Evolutionary conservation across 1,139 yeast species (phyloP).

Genomic region (Scheffersomyces insectosa): DNA sequence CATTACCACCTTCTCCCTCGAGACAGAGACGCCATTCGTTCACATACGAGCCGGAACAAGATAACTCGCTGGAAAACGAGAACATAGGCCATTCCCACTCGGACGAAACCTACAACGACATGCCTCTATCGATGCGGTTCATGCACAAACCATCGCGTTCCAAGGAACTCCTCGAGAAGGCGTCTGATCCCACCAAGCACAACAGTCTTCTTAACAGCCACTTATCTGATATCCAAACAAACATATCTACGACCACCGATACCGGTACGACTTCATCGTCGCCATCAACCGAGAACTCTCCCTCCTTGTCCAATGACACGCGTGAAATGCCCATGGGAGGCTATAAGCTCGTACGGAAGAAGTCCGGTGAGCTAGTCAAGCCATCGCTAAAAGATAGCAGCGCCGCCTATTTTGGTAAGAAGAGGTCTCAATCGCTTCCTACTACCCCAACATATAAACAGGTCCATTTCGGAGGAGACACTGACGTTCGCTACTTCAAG

Average conservation of each 20-base stretch:
- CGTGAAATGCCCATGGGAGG: slow-evolving; percentile 3
- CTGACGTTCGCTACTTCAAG: slow-evolving; percentile 70
- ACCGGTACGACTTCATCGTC: slow-evolving; percentile 1
- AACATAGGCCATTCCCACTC: not conserved
- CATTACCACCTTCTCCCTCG: not conserved
- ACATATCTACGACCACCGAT: not conserved
- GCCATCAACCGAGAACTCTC: slow-evolving; percentile 1
- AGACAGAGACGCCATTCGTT: slow-evolving; percentile 4
- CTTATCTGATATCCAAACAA: slow-evolving; percentile 1
- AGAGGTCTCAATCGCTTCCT: slow-evolving; percentile 64
- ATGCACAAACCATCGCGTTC: slow-evolving; percentile 46
- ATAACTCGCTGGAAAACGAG: too few relatives aligned
- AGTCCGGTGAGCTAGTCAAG: slow-evolving; percentile 79
- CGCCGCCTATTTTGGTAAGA: slow-evolving; percentile 32
- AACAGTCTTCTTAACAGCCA: slow-evolving; percentile 31
- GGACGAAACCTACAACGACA: slow-evolving; percentile 1
- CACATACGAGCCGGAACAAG: slow-evolving; percentile 5
- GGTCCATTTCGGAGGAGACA: slow-evolving; percentile 74
- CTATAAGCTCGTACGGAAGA: slow-evolving; percentile 56
- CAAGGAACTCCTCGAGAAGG: slow-evolving; percentile 29
- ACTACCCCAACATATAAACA: slow-evolving; percentile 70
- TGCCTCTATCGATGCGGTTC: slow-evolving; percentile 37
- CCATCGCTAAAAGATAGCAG: slow-evolving; percentile 56
- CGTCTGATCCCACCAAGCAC: slow-evolving; percentile 34
- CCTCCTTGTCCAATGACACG: slow-evolving; percentile 2